phyloP scores from a whole-genome alignment of 768 basidiomycete genomes.

The Rubroboletus pulcherrimus region DNA sequence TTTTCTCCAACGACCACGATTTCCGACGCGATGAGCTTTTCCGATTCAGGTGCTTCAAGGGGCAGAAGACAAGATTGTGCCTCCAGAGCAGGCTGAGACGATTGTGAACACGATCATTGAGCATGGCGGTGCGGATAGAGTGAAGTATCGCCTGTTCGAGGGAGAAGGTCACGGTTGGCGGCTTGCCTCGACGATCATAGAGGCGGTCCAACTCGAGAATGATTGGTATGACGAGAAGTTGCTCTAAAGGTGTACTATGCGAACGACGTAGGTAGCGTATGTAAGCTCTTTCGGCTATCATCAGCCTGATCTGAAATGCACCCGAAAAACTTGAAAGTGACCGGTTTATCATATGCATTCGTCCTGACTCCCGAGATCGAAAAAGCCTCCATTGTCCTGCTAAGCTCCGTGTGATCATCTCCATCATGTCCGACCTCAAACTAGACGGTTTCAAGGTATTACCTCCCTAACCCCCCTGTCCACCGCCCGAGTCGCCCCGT shows the following conservation, averaged over 20 bases:
- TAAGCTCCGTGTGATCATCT: not conserved
- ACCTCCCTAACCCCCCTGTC: not conserved
- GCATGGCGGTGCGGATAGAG: conserved; percentile 21
- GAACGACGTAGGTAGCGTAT: no score
- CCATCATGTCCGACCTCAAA: conserved; percentile 68
- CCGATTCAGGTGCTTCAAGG: conserved; percentile 63
- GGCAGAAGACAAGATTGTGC: conserved; percentile 58
- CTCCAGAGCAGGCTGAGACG: conserved; percentile 53
- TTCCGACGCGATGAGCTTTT: conserved; percentile 5
- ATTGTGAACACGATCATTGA: conserved; percentile 28
- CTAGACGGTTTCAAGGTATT: conserved; percentile 68
- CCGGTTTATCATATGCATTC: conserved; percentile 7
- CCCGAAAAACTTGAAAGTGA: not conserved
- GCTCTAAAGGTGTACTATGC: not conserved
- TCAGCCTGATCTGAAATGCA: no score
- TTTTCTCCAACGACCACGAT: not conserved
- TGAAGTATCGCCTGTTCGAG: conserved; percentile 39
- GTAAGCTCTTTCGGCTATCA: no score
- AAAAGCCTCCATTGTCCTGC: not conserved
- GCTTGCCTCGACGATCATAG: conserved; percentile 34
- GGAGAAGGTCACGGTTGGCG: conserved; percentile 45
- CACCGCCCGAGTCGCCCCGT: not conserved
- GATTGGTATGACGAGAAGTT: conserved; percentile 32
- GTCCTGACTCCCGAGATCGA: not conserved
- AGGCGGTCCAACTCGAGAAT: conserved; percentile 33